These are phyloP conservation scores for Bjerkandera adusta DNA, from an alignment of 1,284 basidiomycete genomes.

Conservation along the genomic window DNA sequence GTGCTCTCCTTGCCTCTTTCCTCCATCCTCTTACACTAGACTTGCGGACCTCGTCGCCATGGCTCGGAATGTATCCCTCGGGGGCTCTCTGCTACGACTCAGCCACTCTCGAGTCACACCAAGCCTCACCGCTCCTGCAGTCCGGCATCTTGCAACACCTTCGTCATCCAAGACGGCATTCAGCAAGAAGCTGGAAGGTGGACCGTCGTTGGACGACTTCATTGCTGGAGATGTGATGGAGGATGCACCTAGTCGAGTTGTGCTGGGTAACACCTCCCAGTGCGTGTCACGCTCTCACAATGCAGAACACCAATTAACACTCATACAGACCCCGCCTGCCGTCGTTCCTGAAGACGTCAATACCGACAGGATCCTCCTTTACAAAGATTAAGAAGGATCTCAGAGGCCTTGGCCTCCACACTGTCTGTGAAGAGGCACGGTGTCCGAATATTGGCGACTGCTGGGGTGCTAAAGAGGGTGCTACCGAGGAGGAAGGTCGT, in stretches of 20 bases:
- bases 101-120: slow-evolving; percentile 18
- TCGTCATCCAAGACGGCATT: slow-evolving; percentile 50
- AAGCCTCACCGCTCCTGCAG: slow-evolving; percentile 19
- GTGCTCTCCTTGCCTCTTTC: not conserved
- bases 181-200: slow-evolving; percentile 60
- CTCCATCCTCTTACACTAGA: too few species aligned
- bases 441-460: slow-evolving; percentile 99
- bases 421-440: slow-evolving; percentile 98
- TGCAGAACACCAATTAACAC: not conserved
- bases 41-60: too few species aligned
- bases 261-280: slow-evolving; percentile 80
- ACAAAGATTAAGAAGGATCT: slow-evolving; percentile 95
- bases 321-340: slow-evolving; percentile 82
- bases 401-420: slow-evolving; percentile 87
- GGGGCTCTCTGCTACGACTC: slow-evolving; percentile 21
- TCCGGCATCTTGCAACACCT: slow-evolving; percentile 58
- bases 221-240: slow-evolving; percentile 62
- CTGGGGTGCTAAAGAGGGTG: slow-evolving; percentile 89
- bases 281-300: slow-evolving; percentile 33
- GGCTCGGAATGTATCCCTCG: too few species aligned
- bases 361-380: slow-evolving; percentile 88
- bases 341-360: slow-evolving; percentile 89
- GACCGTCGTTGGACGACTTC: slow-evolving; percentile 86
- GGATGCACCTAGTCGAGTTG: too few species aligned
- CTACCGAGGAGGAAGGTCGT: slow-evolving; percentile 72